These are phyloP conservation scores for Linnemannia zychae DNA, from an alignment of 192 early-diverging fungal genomes.

Conservation along the genomic window DNA sequence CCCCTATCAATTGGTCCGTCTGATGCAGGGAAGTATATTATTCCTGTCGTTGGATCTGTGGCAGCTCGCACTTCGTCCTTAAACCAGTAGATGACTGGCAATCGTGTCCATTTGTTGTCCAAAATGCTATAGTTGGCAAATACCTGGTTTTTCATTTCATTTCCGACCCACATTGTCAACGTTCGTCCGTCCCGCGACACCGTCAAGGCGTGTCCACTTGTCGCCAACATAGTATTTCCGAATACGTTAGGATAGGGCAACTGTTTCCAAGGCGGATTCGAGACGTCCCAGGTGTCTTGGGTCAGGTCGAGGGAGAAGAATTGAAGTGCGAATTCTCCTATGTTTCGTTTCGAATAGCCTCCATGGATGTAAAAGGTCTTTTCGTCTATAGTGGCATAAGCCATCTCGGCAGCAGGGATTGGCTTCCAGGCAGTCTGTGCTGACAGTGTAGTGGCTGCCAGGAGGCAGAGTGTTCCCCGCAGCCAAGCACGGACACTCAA, in stretches of 20 bases:
- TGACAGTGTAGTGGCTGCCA: not conserved
- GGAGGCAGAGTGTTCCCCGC: not conserved
- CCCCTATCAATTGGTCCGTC: no score
- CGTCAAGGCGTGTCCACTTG: not conserved
- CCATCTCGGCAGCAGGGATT: not conserved
- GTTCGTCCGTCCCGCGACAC: no score
- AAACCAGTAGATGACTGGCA: not conserved
- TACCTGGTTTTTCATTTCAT: no score
- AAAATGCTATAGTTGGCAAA: not conserved
- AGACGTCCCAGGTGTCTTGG: not conserved
- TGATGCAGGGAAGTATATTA: not conserved
- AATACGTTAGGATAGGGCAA: not conserved
- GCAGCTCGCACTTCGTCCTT: not conserved
- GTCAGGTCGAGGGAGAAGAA: not conserved
- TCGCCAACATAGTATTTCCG: not conserved
- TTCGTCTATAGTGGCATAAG: not conserved
- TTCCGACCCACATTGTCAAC: not conserved
- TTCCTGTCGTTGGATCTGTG: not conserved
- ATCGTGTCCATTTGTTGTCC: not conserved
- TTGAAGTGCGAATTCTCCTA: not conserved
- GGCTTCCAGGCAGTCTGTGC: not conserved
- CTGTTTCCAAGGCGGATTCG: not conserved
- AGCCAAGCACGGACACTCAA: not conserved
- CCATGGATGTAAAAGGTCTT: slow-evolving; percentile 12
- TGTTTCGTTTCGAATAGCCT: not conserved